These are phyloP conservation scores for Hyaloscypha finlandica DNA, from an alignment of 495 filamentous ascomycete species.

Conservation along the genomic window DNA sequence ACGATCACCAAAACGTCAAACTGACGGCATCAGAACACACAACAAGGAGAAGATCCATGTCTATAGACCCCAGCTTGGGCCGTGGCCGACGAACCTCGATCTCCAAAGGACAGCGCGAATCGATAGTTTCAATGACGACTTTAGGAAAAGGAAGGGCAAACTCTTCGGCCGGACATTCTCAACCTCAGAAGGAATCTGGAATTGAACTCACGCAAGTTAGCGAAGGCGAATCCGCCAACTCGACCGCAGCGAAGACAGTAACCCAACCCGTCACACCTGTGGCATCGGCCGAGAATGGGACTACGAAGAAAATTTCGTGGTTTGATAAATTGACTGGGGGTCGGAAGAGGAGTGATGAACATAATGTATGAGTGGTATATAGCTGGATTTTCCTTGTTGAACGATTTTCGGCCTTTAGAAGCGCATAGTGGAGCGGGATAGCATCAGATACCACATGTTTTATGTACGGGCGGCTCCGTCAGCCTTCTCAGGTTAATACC, in stretches of 20 bases:
- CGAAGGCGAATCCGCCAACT: slow-evolving; percentile 1
- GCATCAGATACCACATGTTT: too few relatives aligned
- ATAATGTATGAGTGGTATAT: slow-evolving; percentile 1
- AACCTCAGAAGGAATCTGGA: background rate
- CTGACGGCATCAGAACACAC: background rate
- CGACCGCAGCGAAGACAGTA: background rate
- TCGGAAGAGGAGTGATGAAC: background rate
- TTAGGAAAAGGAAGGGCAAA: background rate
- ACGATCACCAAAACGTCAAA: background rate
- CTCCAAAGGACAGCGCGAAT: background rate
- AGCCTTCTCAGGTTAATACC: too few relatives aligned
- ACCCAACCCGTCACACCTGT: background rate
- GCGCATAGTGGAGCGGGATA: background rate
- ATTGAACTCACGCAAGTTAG: background rate
- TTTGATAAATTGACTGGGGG: background rate
- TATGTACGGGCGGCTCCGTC: too few relatives aligned
- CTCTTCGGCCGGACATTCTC: background rate
- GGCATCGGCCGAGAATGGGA: background rate
- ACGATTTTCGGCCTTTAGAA: background rate
- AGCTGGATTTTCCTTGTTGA: background rate
- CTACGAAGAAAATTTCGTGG: background rate
- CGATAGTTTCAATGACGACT: background rate
- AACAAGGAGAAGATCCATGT: background rate
- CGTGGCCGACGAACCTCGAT: background rate
- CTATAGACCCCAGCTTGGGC: background rate